A percentile compares a stretch with the other conserved stretches of the same genome.
These are phyloP conservation scores for Cladophialophora chaetospira DNA, from an alignment of 2,329 filamentous ascomycete species.

Conservation along the genomic window DNA sequence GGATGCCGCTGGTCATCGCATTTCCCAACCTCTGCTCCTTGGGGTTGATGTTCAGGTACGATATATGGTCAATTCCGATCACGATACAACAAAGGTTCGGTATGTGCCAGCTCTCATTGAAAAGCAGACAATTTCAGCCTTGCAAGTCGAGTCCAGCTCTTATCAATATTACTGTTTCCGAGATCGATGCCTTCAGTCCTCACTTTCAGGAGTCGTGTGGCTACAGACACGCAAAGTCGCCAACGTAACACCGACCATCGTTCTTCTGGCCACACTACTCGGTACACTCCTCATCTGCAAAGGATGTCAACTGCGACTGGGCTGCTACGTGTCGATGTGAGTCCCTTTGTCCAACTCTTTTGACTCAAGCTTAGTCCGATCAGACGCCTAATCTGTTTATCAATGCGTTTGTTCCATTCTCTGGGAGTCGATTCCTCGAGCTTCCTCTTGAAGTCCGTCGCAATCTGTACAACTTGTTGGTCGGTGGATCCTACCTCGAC, in stretches of 20 bases:
- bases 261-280: background rate
- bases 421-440: slow-evolving; percentile 7
- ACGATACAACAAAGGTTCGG: background rate
- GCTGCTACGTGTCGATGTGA: background rate
- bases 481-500: slow-evolving; percentile 1
- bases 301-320: background rate
- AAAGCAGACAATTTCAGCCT: background rate
- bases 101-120: background rate
- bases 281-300: background rate
- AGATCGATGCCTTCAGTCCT: background rate
- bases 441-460: slow-evolving; percentile 25
- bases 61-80: background rate
- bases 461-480: slow-evolving; percentile 25
- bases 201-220: no score
- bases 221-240: background rate
- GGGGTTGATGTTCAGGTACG: background rate
- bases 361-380: background rate
- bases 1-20: background rate
- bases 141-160: background rate
- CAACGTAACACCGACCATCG: background rate
- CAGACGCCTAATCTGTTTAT: background rate
- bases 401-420: background rate
- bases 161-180: background rate
- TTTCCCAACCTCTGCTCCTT: background rate
- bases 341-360: background rate